Base-by-base conservation (phyloP, 371 early-diverging fungal genomes). In the Mucor plumbeus region DNA sequence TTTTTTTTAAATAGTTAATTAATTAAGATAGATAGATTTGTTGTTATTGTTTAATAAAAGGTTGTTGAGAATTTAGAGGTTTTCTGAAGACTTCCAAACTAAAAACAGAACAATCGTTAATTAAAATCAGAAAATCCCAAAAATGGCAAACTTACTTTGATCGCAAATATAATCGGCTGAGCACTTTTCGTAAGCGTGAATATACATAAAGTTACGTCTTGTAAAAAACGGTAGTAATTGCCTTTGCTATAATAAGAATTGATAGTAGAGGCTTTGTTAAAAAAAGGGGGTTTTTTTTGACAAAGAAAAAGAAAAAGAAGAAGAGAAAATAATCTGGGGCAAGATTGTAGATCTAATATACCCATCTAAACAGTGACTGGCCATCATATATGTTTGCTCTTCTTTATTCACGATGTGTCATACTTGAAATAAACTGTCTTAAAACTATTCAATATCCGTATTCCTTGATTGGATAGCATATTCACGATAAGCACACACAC, bases 81-180 rank as follows among this genome's bases (percentile, higher is more conserved):
- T 75, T 65, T 58, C 69, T 70, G 75, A 77, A 63, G 78, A 78
- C 76, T 82, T 88, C 88, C 88, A 88, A 76, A 90, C 87, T 81
- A 61, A 7, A 7, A 26, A 26, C 26, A 26, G 3, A 26, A 55
- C 38, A 19, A 15, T 58, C 43, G 39, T 17, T 63, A 54, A 57
- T 38, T 31, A 31, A 53, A 40, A 44, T 26, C 39, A 34, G 53
- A 21, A 59, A 39, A 65, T 57, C 47, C 19, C 53, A 19, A 13
- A 53, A 53, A 31, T 53, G 53, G 31, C 53, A 53, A 14, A 65
- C 76, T 74, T 85, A 88, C 88, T 81, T 84, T 92, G 92, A 83
- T 92, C 91, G 84, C 91, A 87, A 78, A 92, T 88, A 76, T 92
- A 92, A 82, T 92, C 92, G 73, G 90, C 85, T 75, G 91, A 89